Evolutionary conservation across 768 basidiomycete species (phyloP).

Genomic region (Suillus tomentosus): DNA sequence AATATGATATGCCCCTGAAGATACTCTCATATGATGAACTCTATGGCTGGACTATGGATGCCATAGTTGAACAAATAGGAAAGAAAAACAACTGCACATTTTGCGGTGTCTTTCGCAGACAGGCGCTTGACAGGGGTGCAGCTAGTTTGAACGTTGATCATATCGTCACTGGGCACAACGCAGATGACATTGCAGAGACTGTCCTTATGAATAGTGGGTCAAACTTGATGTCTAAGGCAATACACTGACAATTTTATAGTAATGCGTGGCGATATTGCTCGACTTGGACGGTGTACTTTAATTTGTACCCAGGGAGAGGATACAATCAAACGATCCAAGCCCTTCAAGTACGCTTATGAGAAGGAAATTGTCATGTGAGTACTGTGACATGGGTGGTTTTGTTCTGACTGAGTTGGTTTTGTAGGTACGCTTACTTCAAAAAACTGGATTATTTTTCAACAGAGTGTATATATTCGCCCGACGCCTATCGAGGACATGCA

Average conservation of each 20-base stretch:
- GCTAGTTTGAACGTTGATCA: slow-evolving; percentile 88
- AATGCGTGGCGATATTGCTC: slow-evolving; percentile 96
- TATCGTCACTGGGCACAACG: slow-evolving; percentile 98
- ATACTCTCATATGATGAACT: slow-evolving; percentile 95
- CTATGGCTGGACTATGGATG: slow-evolving; percentile 99
- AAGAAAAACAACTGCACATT: slow-evolving; percentile 99
- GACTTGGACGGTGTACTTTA: slow-evolving; percentile 89
- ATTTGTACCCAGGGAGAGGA: slow-evolving; percentile 97
- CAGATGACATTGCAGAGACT: slow-evolving; percentile 98
- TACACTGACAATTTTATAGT: slow-evolving; percentile 49
- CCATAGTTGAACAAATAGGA: slow-evolving; percentile 91
- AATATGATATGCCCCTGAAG: slow-evolving; percentile 94
- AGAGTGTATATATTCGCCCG: slow-evolving; percentile 98
- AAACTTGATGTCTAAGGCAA: background rate
- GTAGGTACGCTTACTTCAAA: slow-evolving; percentile 98
- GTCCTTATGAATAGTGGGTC: slow-evolving; percentile 96
- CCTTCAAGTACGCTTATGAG: slow-evolving; percentile 99
- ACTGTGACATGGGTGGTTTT: slow-evolving; percentile 14
- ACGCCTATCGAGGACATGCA: slow-evolving; percentile 97
- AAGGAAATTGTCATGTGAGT: slow-evolving; percentile 98
- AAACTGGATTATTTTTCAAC: slow-evolving; percentile 99
- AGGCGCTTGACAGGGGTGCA: slow-evolving; percentile 95
- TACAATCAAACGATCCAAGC: slow-evolving; percentile 94
- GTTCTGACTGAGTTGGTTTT: background rate
- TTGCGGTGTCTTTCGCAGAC: slow-evolving; percentile 96